phyloP scores from a whole-genome alignment of 495 filamentous ascomycete genomes.

The Cudoniella acicularis region DNA sequence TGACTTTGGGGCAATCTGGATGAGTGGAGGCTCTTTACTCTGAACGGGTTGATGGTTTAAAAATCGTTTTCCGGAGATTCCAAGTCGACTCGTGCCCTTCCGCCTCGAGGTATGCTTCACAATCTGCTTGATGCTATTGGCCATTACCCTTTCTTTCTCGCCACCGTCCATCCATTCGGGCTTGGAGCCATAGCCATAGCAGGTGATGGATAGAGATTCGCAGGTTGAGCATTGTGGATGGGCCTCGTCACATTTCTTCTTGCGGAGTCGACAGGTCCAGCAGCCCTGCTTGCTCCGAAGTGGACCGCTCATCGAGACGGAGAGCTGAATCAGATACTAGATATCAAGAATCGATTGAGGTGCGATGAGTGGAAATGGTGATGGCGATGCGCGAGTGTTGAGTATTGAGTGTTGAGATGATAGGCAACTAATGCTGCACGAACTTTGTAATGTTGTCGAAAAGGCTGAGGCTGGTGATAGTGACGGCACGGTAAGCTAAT shows the following conservation, averaged over 20 bases:
- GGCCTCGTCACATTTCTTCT: conserved; percentile 40
- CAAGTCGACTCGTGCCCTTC: conserved; percentile 15
- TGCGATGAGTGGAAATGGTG: too few species aligned
- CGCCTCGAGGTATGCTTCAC: conserved; percentile 7
- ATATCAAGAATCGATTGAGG: too few species aligned
- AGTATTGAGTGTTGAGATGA: too few species aligned
- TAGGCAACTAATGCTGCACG: too few species aligned
- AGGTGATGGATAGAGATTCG: conserved; percentile 29
- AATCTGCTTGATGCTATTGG: conserved; percentile 14
- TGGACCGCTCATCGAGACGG: conserved; percentile 12
- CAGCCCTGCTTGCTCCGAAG: conserved; percentile 28
- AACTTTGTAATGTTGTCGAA: too few species aligned
- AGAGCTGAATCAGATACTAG: too few species aligned
- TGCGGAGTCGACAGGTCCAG: conserved; percentile 40
- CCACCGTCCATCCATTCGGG: conserved; percentile 37
- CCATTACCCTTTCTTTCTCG: conserved; percentile 14
- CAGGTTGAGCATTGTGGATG: conserved; percentile 31
- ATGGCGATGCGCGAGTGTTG: too few species aligned
- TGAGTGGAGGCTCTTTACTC: background rate
- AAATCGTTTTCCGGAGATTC: background rate
- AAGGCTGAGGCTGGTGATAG: too few species aligned
- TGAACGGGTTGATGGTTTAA: background rate
- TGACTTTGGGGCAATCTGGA: background rate
- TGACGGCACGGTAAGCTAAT: too few species aligned
- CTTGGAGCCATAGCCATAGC: conserved; percentile 32